Evolutionary conservation across 495 filamentous ascomycete species (phyloP).

Genomic region (Penicillium pancosmium): DNA sequence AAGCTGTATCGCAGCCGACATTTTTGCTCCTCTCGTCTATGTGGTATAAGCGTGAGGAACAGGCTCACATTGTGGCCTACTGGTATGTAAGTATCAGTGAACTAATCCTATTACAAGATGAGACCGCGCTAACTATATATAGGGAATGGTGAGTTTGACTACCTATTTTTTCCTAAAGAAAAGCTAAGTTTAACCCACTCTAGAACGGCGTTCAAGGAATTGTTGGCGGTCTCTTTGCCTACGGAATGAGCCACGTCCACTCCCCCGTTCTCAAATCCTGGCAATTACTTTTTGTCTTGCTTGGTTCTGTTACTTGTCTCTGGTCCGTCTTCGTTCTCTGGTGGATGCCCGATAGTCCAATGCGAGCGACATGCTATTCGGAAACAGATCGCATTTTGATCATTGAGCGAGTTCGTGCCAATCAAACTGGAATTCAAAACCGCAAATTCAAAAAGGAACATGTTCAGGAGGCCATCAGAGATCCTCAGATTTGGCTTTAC

Average conservation of each 20-base stretch:
- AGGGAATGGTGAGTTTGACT: neutral
- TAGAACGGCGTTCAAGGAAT: conserved; percentile 51
- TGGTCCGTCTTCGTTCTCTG: conserved; percentile 44
- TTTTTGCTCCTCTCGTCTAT: conserved; percentile 57
- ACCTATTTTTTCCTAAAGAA: too few species aligned
- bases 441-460: conserved; percentile 47
- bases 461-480: conserved; percentile 31
- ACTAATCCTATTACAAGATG: neutral
- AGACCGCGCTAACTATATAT: neutral
- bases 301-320: conserved; percentile 51
- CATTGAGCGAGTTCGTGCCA: conserved; percentile 43
- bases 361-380: conserved; percentile 42
- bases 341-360: conserved; percentile 47
- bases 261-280: conserved; percentile 44
- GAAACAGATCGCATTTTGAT: conserved; percentile 45
- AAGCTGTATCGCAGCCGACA: conserved; percentile 56
- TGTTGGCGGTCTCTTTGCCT: conserved; percentile 50
- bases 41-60: conserved; percentile 65
- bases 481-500: conserved; percentile 8
- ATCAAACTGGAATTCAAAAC: conserved; percentile 54
- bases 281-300: conserved; percentile 58
- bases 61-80: conserved; percentile 57
- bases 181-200: neutral
- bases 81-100: conserved; percentile 45
- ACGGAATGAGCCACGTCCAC: conserved; percentile 32